These are phyloP conservation scores for Glebionis coronaria DNA, from an alignment of 129 eudicot genomes.

Conservation along the genomic window DNA sequence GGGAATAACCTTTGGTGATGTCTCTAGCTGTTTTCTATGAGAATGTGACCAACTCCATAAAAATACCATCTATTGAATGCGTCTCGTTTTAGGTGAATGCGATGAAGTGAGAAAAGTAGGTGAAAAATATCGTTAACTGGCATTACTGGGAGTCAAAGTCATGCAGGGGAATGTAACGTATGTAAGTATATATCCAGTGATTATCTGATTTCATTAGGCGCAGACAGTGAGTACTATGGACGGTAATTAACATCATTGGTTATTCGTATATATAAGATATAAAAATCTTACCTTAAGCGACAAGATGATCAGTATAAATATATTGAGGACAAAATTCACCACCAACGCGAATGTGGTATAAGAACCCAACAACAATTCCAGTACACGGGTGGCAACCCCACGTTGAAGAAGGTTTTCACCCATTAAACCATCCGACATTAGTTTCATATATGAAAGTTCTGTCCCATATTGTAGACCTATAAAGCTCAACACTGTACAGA, in stretches of 20 bases:
- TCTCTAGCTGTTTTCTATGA: too few species aligned
- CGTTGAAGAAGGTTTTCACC: conserved; percentile 45
- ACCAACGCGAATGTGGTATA: conserved; percentile 61
- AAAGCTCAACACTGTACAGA: conserved; percentile 65
- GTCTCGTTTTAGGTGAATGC: too few species aligned
- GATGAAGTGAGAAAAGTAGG: too few species aligned
- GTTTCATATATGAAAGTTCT: conserved; percentile 49
- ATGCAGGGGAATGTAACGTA: background rate
- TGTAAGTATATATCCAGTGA: background rate
- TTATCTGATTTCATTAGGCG: background rate
- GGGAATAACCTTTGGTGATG: too few species aligned
- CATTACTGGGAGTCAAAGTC: conserved; percentile 6
- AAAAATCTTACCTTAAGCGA: conserved; percentile 58
- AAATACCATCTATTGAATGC: too few species aligned
- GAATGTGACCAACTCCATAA: too few species aligned
- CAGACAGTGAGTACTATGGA: conserved; percentile 8
- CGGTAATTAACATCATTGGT: background rate
- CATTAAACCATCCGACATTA: conserved; percentile 53
- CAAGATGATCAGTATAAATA: conserved; percentile 55
- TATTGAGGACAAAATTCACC: conserved; percentile 52
- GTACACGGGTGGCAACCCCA: conserved; percentile 47
- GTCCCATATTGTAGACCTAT: conserved; percentile 72
- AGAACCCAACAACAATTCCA: conserved; percentile 62
- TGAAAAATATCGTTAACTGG: background rate
- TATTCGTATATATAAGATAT: background rate